phyloP scores from a whole-genome alignment of 345 rosid species.

The Raphanus sativus region DNA sequence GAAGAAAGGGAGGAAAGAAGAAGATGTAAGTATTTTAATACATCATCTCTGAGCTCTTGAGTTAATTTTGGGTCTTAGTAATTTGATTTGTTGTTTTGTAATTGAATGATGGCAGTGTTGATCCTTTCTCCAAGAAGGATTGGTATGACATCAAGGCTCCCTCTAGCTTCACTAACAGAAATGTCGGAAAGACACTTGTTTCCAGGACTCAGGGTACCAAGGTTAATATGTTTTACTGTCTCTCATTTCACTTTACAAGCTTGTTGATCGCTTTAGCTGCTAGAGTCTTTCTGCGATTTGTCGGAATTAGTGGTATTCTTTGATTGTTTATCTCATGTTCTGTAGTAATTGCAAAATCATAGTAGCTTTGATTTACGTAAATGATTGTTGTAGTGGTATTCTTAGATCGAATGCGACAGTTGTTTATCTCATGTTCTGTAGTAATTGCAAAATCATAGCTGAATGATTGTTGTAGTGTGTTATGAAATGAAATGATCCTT shows the following conservation, averaged over 20 bases:
- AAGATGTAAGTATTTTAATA: slow-evolving; percentile 59
- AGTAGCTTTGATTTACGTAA: neutral
- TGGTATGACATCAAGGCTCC: slow-evolving; percentile 99
- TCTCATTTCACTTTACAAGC: neutral
- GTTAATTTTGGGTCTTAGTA: neutral
- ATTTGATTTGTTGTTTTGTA: neutral
- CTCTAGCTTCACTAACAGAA: slow-evolving; percentile 55
- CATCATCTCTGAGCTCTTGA: neutral
- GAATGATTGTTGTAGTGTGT: neutral
- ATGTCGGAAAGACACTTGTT: slow-evolving; percentile 90
- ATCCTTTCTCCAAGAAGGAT: slow-evolving; percentile 96
- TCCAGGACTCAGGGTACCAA: slow-evolving; percentile 96
- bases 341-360: neutral
- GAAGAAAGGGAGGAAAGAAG: slow-evolving; percentile 97
- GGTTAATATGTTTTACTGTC: slow-evolving; percentile 38
- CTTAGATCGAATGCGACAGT: neutral
- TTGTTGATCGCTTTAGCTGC: neutral
- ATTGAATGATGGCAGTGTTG: slow-evolving; percentile 46
- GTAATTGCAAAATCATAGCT: neutral
- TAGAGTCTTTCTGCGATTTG: neutral
- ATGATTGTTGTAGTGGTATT: neutral
- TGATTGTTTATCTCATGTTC: neutral
- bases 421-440: neutral
- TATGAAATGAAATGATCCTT: neutral
- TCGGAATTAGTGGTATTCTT: neutral